A percentile compares a stretch with the other conserved stretches of the same genome.
phyloP scores from a whole-genome alignment of 1,284 basidiomycete genomes.

The Pseudozyma pruni region DNA sequence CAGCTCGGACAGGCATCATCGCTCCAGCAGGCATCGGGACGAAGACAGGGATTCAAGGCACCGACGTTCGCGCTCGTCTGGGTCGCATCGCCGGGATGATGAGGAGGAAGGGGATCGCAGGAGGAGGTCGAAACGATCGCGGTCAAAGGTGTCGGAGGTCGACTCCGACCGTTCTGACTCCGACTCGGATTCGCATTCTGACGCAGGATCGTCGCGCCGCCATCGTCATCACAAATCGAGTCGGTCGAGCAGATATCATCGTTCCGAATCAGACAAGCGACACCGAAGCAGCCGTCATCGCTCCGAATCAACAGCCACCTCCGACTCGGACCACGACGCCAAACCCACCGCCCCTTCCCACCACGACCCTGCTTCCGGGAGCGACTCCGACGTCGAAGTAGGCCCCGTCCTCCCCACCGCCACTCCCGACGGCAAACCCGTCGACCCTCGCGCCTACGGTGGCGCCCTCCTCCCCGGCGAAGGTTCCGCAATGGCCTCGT shows the following conservation, averaged over 20 bases:
- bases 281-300: slow-evolving; percentile 20
- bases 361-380: background rate
- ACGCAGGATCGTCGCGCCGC: slow-evolving; percentile 12
- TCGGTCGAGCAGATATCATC: slow-evolving; percentile 12
- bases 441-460: slow-evolving; percentile 72
- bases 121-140: slow-evolving; percentile 17
- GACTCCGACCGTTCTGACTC: slow-evolving; percentile 10
- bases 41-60: slow-evolving; percentile 20
- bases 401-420: slow-evolving; percentile 33
- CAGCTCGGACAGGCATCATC: slow-evolving; percentile 18
- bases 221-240: slow-evolving; percentile 23
- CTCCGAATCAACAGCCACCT: slow-evolving; percentile 9
- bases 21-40: slow-evolving; percentile 23
- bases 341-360: background rate
- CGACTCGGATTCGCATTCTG: slow-evolving; percentile 7
- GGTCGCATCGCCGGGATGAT: slow-evolving; percentile 14
- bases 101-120: slow-evolving; percentile 12
- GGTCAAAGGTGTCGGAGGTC: slow-evolving; percentile 13
- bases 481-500: slow-evolving; percentile 95
- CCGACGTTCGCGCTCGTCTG: slow-evolving; percentile 20
- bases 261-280: slow-evolving; percentile 11
- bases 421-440: slow-evolving; percentile 25
- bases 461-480: slow-evolving; percentile 90
- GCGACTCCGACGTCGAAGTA: slow-evolving; percentile 25
- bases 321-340: slow-evolving; percentile 5